These are phyloP conservation scores for Phytopythium aichiense DNA, from an alignment of 352 stramenopile species.

Conservation along the genomic window DNA sequence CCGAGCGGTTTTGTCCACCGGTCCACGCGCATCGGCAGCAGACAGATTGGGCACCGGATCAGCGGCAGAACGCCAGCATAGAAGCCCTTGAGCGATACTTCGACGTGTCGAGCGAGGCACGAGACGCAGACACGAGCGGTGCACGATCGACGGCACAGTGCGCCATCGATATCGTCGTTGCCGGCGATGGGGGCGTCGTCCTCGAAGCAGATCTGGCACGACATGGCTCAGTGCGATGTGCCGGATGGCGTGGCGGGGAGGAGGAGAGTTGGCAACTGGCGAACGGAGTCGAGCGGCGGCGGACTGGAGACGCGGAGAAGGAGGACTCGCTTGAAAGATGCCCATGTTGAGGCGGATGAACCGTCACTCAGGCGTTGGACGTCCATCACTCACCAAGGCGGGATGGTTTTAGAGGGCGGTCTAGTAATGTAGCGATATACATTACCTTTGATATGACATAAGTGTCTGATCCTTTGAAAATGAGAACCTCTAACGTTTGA, in stretches of 20 bases:
- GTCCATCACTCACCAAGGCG: neutral
- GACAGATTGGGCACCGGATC: too few species aligned
- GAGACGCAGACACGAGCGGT: constrained; percentile 13
- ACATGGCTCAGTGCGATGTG: neutral
- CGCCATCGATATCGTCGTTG: constrained; percentile 1
- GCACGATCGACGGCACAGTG: constrained; percentile 19
- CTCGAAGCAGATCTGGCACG: constrained; percentile 38
- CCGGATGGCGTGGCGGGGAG: neutral
- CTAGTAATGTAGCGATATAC: neutral
- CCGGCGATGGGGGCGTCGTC: constrained; percentile 2
- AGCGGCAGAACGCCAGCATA: constrained; percentile 7
- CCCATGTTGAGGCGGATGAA: neutral
- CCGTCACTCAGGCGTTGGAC: neutral
- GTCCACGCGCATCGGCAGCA: too few species aligned
- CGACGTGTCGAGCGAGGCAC: constrained; percentile 21
- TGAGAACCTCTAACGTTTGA: too few species aligned
- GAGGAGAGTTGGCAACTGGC: constrained; percentile 1
- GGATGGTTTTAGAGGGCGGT: neutral
- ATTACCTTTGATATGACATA: too few species aligned
- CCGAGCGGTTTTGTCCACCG: too few species aligned
- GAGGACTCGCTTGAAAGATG: neutral
- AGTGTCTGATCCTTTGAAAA: too few species aligned
- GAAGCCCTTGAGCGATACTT: constrained; percentile 23
- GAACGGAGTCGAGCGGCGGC: neutral
- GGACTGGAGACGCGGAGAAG: neutral